Evolutionary conservation across 768 basidiomycete genomes (phyloP), one percentile per base, ranked within the genome.

Genomic region (Psilocybe subaeruginosa): DNA sequence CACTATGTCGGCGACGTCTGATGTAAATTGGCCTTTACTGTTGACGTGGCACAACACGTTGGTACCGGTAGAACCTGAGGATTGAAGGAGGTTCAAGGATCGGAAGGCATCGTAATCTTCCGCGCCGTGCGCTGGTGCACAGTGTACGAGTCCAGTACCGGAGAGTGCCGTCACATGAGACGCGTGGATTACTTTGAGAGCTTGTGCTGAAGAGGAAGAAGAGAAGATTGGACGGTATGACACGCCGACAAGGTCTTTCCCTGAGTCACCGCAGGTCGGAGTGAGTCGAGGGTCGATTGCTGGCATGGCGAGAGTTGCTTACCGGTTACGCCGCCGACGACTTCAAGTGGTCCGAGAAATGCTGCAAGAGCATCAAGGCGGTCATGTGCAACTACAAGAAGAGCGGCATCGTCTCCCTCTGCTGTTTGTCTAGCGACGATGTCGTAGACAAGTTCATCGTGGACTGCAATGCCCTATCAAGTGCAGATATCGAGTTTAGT

Each of bases 61-160:
- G 11, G 82, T 73, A 0, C 55, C 47, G n/a, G 77, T 66, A 17
- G 55, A 46, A 48, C 65, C 66, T 3, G 74, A 58, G 1, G 64
- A 37, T 12, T 59, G 74, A n/a, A 90, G 71, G 27, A 87, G 76
- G 31, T 81, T 83, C 2, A 85, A 77, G 0, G 77, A 65, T n/a
- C 80, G 85, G 77, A 92, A 93, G 5, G 86, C 82, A 31, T 83
- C 81, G 70, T 97, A 99, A 73, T 99, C 97, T 67, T 99, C 97
- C 8, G 85, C 82, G 16, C 96, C 97, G 68, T 99, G 97, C 1
- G 93, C 95, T 11, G 97, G 96, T 0, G 97, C 96, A 65, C 91
- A 93, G 69, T 99, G 97, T 1, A 99, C 97, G 11, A 98, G 83
- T 35, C 97, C 96, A 1, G 96, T 97, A 5, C 97, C 97, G n/a